Evolutionary conservation across 192 early-diverging fungal species (phyloP), one percentile per base, ranked within the genome.

Genomic region (Coemansia sp.): DNA sequence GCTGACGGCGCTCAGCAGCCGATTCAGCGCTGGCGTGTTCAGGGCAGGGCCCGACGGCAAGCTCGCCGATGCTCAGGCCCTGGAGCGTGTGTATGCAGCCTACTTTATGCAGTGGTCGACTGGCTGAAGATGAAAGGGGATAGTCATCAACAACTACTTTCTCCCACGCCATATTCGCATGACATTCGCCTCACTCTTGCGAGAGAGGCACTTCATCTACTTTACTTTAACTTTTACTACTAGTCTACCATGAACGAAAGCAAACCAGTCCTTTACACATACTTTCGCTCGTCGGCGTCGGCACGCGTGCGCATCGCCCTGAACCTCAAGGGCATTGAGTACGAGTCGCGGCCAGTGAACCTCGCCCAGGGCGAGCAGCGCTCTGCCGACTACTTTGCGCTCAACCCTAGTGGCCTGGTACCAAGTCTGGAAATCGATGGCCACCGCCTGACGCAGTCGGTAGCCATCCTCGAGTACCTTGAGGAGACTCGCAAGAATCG

Each of bases 391-490:
- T 95, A 93, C 70, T 55, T 50, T 21, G 66, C 77, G 14, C 64
- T 90, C 57, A 94, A 94, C 70, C 93, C 95, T 2, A 73, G 71
- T 63, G 81, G 82, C 50, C 73, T 87, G 1, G 88, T 96, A 3
- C 95, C 94, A 34, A 77, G 86, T 19, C 85, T 93, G 29, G 58
- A 86, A 15, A 86, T 89, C 38, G 85, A 86, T 65, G 89, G 90
- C 9, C 60, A 80, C 19, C 64, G 64, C 4, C 48, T 94, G 32
- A 48, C 62, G 38, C 89, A 96, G 84, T 94, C 91, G 5, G 64
- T 87, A 21, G 90, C 94, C 15, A 95, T 98, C 45, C 66, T 95
- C 21, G 96, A 98, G 68, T 94, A 93, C 68, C 77, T 98, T 5
- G 96, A 98, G 50, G 96, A 98, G 67, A 76, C 85, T 11, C 66